Base-by-base conservation (phyloP, 2,329 filamentous ascomycete genomes). In the Diplocarpon mali region DNA sequence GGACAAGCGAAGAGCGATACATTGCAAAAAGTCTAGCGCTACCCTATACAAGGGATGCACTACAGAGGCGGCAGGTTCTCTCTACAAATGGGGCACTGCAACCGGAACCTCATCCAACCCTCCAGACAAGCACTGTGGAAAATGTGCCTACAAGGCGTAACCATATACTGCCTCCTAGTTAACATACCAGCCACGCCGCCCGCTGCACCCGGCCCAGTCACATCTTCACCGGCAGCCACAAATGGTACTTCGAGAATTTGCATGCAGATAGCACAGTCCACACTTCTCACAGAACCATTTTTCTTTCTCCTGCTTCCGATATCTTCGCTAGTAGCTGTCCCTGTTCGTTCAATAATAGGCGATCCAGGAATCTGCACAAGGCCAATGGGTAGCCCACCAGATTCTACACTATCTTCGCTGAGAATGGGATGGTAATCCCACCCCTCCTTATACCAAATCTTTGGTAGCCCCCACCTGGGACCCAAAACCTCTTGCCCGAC, bases 381-480 rank as follows among this genome's bases (percentile, higher is more conserved):
- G 1, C 88, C 87, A 46, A 95, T 85, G 0, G 89, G 88, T 50
- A 95, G 65, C 1, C 79, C 81, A 15, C 83, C 86, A 14, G 84
- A 78, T 67, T 95, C 85, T 37, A 86, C 65, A 47, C 80, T 83
- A 51, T 94, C 88, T 57, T 88, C 85, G 24, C 86, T 78, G 16
- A 98, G 70, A 2, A 95, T 72, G 0, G 88, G 90, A 62, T 98
- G 90, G 62, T 98, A 98, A 60, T 98, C 90, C 74, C 94, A 98
- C 1, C 84, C 85, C 45, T 79, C 75, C n/a, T 77, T 75, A 49
- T 71, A 68, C 77, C 78, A 82, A 40, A 75, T 73, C 36, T 76
- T 73, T 2, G 80, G 82, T 0, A 96, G 67, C 44, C 88, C 87
- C 66, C 92, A 90, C n/a, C 92, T 73, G 1, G 90, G 87, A 0